A percentile compares a stretch with the other conserved stretches of the same genome.
These are phyloP conservation scores for Atkinsonella hypoxylon DNA, from an alignment of 2,329 filamentous ascomycete genomes.

Conservation along the genomic window DNA sequence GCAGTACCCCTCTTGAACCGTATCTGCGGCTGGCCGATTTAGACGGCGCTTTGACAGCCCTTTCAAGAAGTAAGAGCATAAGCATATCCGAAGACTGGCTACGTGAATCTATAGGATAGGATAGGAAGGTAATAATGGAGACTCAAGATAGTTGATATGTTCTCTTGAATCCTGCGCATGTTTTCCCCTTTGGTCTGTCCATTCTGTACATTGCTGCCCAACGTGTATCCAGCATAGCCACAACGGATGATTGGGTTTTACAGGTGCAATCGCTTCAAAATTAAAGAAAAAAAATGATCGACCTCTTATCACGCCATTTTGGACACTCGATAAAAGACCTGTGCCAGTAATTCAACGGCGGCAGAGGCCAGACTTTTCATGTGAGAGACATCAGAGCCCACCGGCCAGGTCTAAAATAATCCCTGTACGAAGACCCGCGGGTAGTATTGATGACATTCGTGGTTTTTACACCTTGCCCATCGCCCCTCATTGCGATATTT, in stretches of 20 bases:
- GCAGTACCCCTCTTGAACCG: neutral
- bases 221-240: neutral
- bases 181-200: too few relatives aligned
- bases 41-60: constrained; percentile 8
- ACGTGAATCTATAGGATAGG: too few relatives aligned
- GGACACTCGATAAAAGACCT: constrained; percentile 54
- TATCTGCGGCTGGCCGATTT: neutral
- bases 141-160: too few relatives aligned
- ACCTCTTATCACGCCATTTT: constrained; percentile 47
- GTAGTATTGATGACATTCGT: constrained; percentile 38
- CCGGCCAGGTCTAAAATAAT: too few relatives aligned
- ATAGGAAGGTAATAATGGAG: too few relatives aligned
- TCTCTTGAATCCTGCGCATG: too few relatives aligned
- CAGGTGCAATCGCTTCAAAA: constrained; percentile 7
- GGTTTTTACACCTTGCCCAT: constrained; percentile 20
- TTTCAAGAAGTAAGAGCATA: constrained; percentile 10
- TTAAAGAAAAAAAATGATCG: constrained; percentile 15
- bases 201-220: too few relatives aligned
- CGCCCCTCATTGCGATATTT: too few relatives aligned
- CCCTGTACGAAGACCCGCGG: too few relatives aligned
- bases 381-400: too few relatives aligned
- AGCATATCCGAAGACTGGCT: neutral
- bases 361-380: too few relatives aligned
- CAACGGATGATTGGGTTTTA: neutral
- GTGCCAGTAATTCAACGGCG: constrained; percentile 58